Evolutionary conservation across 108 stramenopile species (phyloP).

Genomic region (Epithemia pelagica): DNA sequence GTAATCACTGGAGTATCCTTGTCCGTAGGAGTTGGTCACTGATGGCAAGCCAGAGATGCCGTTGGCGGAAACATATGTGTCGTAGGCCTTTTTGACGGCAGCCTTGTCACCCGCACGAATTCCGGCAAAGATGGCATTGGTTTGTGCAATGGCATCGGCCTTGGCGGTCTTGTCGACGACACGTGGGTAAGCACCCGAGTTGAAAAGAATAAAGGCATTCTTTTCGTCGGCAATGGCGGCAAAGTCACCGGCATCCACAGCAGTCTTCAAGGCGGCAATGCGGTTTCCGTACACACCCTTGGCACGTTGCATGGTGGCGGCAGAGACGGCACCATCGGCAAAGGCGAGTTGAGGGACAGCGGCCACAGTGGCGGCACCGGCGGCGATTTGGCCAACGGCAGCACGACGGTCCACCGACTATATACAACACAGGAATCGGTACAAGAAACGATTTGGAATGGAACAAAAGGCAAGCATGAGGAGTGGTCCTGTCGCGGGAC

Average conservation of each 20-base stretch:
- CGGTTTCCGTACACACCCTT: conserved; percentile 81
- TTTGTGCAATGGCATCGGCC: conserved; percentile 59
- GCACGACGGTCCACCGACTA: conserved; percentile 72
- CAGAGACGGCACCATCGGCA: conserved; percentile 87
- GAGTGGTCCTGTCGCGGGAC: too few relatives aligned
- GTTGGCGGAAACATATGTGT: conserved; percentile 47
- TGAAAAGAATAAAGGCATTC: conserved; percentile 92
- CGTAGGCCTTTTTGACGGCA: conserved; percentile 70
- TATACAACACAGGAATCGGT: too few relatives aligned
- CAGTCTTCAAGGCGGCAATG: conserved; percentile 74
- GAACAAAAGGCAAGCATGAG: too few relatives aligned
- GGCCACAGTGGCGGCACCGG: conserved; percentile 56
- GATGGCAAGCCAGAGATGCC: conserved; percentile 29
- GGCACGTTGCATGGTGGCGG: conserved; percentile 63
- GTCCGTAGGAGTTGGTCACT: conserved; percentile 41
- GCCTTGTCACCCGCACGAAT: conserved; percentile 68
- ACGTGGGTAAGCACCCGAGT: conserved; percentile 79
- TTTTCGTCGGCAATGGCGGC: conserved; percentile 83
- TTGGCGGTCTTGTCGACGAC: conserved; percentile 63
- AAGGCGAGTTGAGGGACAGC: conserved; percentile 56
- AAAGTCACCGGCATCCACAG: conserved; percentile 83
- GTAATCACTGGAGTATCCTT: conserved; percentile 72
- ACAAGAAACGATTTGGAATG: too few relatives aligned
- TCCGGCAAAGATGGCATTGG: conserved; percentile 78
- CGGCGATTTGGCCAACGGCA: conserved; percentile 75